Conservation (phyloP, 164 flowering plant species). For the grape (Vitis vinifera) region DNA sequence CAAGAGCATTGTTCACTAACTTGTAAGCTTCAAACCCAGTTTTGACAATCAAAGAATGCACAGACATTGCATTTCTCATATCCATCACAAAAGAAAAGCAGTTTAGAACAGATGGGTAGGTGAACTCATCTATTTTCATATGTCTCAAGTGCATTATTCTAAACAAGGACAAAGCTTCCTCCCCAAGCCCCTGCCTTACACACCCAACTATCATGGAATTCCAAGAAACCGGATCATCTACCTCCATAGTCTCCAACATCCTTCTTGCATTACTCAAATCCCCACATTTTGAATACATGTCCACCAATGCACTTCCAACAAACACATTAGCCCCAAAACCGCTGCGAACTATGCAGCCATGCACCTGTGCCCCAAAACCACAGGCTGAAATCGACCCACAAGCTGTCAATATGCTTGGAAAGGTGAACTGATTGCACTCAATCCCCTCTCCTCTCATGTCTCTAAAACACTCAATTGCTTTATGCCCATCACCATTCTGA, state of each 20-base stretch:
- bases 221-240: slow-evolving; percentile 75
- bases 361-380: slow-evolving; percentile 72
- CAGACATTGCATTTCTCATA: slow-evolving; percentile 36
- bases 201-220: slow-evolving; percentile 79
- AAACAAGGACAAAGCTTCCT: slow-evolving; percentile 64
- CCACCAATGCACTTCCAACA: slow-evolving; percentile 72
- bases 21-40: slow-evolving; percentile 56
- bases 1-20: slow-evolving; percentile 70
- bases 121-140: slow-evolving; percentile 70
- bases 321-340: slow-evolving; percentile 65
- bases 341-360: slow-evolving; percentile 54
- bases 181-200: slow-evolving; percentile 56
- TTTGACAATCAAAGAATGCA: slow-evolving; percentile 69
- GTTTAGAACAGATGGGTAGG: slow-evolving; percentile 73
- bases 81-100: slow-evolving; percentile 45
- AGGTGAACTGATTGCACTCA: slow-evolving; percentile 69
- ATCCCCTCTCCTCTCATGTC: slow-evolving; percentile 56
- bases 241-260: slow-evolving; percentile 45
- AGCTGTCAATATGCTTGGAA: slow-evolving; percentile 72
- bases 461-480: slow-evolving; percentile 57
- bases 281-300: slow-evolving; percentile 84
- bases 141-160: slow-evolving; percentile 51
- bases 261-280: slow-evolving; percentile 50
- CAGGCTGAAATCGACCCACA: slow-evolving; percentile 39
- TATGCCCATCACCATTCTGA: slow-evolving; percentile 50